Conservation (phyloP, 177 flowering plant species). For the Vitis hybrid region DNA sequence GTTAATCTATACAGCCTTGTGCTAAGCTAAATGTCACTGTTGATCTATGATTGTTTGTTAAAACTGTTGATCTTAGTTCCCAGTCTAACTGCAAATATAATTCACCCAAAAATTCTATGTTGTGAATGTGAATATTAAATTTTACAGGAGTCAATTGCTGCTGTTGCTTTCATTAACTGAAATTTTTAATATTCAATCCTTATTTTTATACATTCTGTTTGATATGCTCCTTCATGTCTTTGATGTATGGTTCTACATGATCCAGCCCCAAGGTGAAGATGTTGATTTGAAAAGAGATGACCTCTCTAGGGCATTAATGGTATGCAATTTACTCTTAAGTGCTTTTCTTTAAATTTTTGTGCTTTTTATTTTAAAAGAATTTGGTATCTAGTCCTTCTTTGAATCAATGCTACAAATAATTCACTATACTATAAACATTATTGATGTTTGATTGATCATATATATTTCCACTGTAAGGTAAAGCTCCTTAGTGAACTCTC, state of each 20-base stretch:
- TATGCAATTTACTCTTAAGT: constrained; percentile 28
- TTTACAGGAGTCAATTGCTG: background rate
- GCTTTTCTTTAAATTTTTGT: background rate
- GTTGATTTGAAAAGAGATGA: constrained; percentile 69
- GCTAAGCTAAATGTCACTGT: too few relatives aligned
- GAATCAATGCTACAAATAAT: too few relatives aligned
- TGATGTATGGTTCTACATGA: background rate
- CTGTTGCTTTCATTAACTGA: background rate
- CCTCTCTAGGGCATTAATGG: constrained; percentile 87
- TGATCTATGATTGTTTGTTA: too few relatives aligned
- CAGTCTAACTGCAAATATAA: too few relatives aligned
- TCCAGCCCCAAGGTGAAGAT: constrained; percentile 65
- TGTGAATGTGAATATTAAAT: background rate
- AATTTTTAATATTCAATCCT: constrained; percentile 7
- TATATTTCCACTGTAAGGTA: too few relatives aligned
- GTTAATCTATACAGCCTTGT: too few relatives aligned
- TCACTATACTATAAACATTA: too few relatives aligned
- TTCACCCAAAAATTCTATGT: too few relatives aligned
- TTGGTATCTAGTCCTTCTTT: background rate
- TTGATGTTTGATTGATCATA: too few relatives aligned
- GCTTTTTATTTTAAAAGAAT: background rate
- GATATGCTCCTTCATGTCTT: constrained; percentile 1
- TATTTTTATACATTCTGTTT: background rate
- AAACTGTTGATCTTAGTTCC: too few relatives aligned
- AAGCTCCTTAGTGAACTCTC: too few relatives aligned